These are phyloP conservation scores for Mycena olivaceomarginata DNA, from an alignment of 768 basidiomycete genomes.

Conservation along the genomic window DNA sequence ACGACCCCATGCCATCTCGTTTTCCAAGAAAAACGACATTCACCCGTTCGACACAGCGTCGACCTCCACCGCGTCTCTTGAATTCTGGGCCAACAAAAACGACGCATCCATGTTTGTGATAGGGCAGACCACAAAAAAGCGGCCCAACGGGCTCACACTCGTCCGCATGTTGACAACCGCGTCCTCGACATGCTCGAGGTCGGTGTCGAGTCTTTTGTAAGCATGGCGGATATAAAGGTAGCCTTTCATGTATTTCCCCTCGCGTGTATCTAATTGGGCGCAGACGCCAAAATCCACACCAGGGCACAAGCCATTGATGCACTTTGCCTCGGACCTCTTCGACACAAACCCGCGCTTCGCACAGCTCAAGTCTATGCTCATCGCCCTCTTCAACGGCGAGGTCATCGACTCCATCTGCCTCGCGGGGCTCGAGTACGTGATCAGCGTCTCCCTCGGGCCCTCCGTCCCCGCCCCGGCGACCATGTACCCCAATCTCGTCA, in stretches of 20 bases:
- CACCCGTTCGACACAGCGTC: conserved; percentile 92
- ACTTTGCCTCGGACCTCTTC: conserved; percentile 97
- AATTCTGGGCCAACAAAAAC: conserved; percentile 96
- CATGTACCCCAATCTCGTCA: conserved; percentile 40
- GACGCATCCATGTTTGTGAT: conserved; percentile 94
- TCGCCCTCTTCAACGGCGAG: conserved; percentile 94
- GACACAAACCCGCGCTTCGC: conserved; percentile 95
- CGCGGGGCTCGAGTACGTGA: conserved; percentile 90
- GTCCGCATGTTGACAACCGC: conserved; percentile 89
- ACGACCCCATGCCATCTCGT: conserved; percentile 92
- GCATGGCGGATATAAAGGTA: conserved; percentile 92
- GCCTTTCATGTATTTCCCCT: background rate
- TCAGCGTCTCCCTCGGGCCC: conserved; percentile 82
- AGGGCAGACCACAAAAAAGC: conserved; percentile 95
- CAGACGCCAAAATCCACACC: conserved; percentile 93
- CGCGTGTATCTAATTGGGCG: background rate
- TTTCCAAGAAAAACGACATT: conserved; percentile 94
- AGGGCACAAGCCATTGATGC: conserved; percentile 94
- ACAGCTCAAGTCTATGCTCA: conserved; percentile 93
- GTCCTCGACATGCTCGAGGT: conserved; percentile 97
- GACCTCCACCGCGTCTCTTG: conserved; percentile 75
- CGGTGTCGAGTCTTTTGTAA: conserved; percentile 87
- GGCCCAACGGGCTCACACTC: conserved; percentile 91
- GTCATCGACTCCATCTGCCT: conserved; percentile 90
- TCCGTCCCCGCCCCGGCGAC: conserved; percentile 72